Percentiles rank a stretch among this genome's conserved stretches.
These are phyloP conservation scores for Phytophthora ohioensis DNA, from an alignment of 352 stramenopile species.

Conservation along the genomic window DNA sequence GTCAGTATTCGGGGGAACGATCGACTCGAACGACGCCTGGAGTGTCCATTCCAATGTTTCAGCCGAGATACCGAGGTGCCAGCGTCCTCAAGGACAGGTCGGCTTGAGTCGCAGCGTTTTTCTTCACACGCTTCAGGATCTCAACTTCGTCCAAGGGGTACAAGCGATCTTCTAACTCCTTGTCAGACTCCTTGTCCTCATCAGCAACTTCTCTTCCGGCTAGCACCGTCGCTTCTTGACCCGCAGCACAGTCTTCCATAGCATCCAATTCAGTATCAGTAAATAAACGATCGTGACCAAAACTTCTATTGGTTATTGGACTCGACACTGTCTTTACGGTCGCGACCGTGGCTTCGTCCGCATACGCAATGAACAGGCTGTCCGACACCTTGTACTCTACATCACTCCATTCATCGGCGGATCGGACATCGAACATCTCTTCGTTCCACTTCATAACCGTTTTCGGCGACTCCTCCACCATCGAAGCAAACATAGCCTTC, in stretches of 20 bases:
- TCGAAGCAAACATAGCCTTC: no score
- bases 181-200: constrained; percentile 12
- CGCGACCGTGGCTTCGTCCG: neutral
- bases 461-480: no score
- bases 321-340: neutral
- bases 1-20: neutral
- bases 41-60: neutral
- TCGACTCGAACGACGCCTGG: neutral
- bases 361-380: neutral
- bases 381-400: no score
- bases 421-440: no score
- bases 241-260: neutral
- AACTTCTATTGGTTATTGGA: no score
- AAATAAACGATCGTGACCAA: neutral
- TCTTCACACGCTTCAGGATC: neutral
- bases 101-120: neutral
- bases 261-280: neutral
- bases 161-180: constrained; percentile 18
- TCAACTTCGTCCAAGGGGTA: constrained; percentile 11
- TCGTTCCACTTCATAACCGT: no score
- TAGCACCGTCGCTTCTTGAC: neutral
- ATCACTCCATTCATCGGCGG: no score
- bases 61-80: neutral
- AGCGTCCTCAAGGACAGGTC: neutral
- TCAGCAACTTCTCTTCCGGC: neutral